These are phyloP conservation scores for Aspergillus ustus DNA, from an alignment of 2,329 filamentous ascomycete species.

Conservation along the genomic window DNA sequence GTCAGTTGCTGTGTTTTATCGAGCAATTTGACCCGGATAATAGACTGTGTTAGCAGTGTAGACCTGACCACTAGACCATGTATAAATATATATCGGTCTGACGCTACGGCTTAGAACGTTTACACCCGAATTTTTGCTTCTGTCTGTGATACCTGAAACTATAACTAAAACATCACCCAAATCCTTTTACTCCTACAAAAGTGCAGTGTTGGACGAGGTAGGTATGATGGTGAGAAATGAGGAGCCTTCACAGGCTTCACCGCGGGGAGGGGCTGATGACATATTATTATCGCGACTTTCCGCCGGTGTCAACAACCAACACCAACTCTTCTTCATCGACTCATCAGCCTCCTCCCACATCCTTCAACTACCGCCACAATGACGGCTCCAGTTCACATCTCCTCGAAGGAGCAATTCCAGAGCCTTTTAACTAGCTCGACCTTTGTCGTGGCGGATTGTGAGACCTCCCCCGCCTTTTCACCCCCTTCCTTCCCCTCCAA, in stretches of 20 bases:
- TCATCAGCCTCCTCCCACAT: slow-evolving; percentile 20
- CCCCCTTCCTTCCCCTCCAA: slow-evolving; percentile 16
- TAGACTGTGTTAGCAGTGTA: background rate
- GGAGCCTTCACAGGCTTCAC: slow-evolving; percentile 5
- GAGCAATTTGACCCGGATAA: background rate
- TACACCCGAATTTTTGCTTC: no score
- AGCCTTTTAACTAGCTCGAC: slow-evolving; percentile 71
- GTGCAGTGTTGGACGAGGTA: background rate
- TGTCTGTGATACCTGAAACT: no score
- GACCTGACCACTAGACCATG: background rate
- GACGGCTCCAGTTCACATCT: slow-evolving; percentile 56
- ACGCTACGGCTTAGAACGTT: no score
- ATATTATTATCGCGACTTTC: slow-evolving; percentile 31
- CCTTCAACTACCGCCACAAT: slow-evolving; percentile 38
- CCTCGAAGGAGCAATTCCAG: slow-evolving; percentile 70
- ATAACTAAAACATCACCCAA: no score
- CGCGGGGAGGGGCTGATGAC: slow-evolving; percentile 34
- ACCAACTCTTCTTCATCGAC: slow-evolving; percentile 16
- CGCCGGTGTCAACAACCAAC: slow-evolving; percentile 17
- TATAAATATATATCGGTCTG: background rate
- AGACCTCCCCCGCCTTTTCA: slow-evolving; percentile 42
- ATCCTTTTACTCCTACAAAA: background rate
- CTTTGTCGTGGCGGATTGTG: slow-evolving; percentile 88
- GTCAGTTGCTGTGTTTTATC: background rate
- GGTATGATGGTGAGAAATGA: background rate